phyloP scores from a whole-genome alignment of 345 rosid species.

The Citrus glauca region DNA sequence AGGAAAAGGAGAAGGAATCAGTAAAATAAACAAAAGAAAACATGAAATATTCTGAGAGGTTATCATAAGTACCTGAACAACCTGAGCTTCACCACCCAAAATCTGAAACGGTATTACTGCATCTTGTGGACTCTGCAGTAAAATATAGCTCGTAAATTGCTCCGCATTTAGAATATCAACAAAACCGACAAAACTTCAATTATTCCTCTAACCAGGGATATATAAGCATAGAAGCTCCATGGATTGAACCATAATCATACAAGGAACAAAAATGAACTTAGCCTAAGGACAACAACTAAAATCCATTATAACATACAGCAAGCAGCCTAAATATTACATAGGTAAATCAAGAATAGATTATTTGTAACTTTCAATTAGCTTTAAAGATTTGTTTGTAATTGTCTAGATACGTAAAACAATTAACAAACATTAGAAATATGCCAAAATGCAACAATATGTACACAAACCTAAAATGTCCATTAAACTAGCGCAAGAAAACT shows the following conservation, averaged over 20 bases:
- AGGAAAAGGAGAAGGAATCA: background rate
- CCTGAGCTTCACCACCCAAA: conserved; percentile 98
- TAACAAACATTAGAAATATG: background rate
- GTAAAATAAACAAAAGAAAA: background rate
- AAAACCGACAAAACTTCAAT: background rate
- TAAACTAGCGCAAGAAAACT: background rate
- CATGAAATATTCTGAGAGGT: background rate
- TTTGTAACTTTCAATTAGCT: background rate
- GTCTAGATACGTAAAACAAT: background rate
- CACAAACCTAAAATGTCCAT: background rate
- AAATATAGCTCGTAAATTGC: conserved; percentile 17
- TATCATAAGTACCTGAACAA: conserved; percentile 67
- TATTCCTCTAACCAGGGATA: background rate
- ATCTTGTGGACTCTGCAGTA: conserved; percentile 78
- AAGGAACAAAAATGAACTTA: background rate
- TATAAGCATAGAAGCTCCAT: background rate
- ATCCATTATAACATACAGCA: conserved; percentile 1
- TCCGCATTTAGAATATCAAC: background rate
- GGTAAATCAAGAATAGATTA: background rate
- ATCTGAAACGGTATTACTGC: conserved; percentile 84
- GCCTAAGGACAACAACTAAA: background rate
- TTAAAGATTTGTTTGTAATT: background rate
- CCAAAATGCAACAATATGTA: background rate
- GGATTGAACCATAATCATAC: conserved; percentile 7
- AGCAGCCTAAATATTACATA: background rate